Percentiles rank a stretch among this genome's conserved stretches.
phyloP scores from a whole-genome alignment of 2,329 filamentous ascomycete genomes.

The Nemania sp. region DNA sequence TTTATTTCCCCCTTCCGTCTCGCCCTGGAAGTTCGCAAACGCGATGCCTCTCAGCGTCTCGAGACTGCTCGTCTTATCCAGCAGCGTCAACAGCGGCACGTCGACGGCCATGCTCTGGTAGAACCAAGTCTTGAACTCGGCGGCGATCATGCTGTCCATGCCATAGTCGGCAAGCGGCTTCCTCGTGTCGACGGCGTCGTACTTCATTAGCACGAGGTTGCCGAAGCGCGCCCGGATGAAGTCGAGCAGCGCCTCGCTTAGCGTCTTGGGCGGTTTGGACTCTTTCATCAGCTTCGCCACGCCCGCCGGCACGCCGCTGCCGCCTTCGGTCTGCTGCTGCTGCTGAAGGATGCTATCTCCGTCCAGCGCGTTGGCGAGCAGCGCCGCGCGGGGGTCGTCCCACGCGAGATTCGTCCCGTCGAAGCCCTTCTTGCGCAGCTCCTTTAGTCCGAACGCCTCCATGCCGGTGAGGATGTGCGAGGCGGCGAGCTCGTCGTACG shows the following conservation, averaged over 20 bases:
- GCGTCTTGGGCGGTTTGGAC: background rate
- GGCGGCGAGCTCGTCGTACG: background rate
- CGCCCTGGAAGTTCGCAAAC: too few species aligned
- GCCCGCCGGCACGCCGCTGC: background rate
- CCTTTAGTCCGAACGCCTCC: constrained; percentile 24
- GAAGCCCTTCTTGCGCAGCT: constrained; percentile 30
- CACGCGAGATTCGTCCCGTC: constrained; percentile 10
- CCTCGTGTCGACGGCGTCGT: constrained; percentile 10
- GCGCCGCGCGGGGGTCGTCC: constrained; percentile 16
- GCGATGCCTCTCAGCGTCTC: too few species aligned
- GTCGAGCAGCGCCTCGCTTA: constrained; percentile 13
- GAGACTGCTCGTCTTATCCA: too few species aligned
- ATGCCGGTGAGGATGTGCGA: constrained; percentile 34
- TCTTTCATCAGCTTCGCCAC: constrained; percentile 2
- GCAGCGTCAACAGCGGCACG: too few species aligned
- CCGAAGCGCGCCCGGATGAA: constrained; percentile 17
- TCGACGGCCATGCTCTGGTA: too few species aligned
- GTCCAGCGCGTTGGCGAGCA: background rate
- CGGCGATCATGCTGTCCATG: constrained; percentile 7
- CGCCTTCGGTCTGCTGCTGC: background rate
- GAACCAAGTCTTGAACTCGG: too few species aligned
- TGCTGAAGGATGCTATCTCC: background rate
- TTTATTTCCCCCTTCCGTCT: too few species aligned
- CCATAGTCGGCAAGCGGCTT: constrained; percentile 31
- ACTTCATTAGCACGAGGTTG: constrained; percentile 20